Base-by-base conservation (phyloP, 805 yeast genomes). In the Candida koratica region DNA sequence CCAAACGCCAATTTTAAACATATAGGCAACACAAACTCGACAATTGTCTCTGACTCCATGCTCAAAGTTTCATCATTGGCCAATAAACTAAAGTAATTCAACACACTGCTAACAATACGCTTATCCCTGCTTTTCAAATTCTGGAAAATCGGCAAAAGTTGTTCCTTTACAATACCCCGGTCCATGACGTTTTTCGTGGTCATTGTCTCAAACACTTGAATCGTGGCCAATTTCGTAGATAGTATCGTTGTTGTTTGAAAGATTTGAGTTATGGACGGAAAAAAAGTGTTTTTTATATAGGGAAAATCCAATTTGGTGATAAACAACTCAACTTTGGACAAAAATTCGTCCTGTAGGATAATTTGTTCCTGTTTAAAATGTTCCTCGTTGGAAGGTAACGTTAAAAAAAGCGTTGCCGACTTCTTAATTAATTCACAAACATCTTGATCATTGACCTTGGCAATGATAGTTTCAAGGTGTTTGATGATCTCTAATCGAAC, bases 201-300 rank as follows among this genome's bases (percentile, higher is more conserved):
- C 49, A 88, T 59, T 31, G 62, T 51, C 10, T 73, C 68, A 47
- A 88, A 79, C 1, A 84, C 69, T 13, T 69, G 61, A 15, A 87
- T 67, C 2, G 93, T 75, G 11, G 76, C 69, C 12, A 82, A 64
- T 51, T 93, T 90, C 17, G 93, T 83, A 4, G 84, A 77, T 22
- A 89, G 65, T 18, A 93, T 77, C 0, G 89, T 85, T 1, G 98
- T 93, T 29, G 86, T 82, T 25, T 87, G 75, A 59, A 90, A 93
- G 6, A 86, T 71, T 29, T 70, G 72, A 29, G 86, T 74, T 12
- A 87, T 65, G 29, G 77, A 61, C 2, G 96, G 95, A 54, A 84
- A 77, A n/a, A 88, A 62, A 20, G 76, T 75, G 47, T 78, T 81
- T 47, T 90, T 87, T 38, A 88, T 69, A 13, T 79, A 73, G 8